Evolutionary conservation across 306 rosid species (phyloP), one percentile per base, ranked within the genome.

Genomic region (Castanea mollissima): DNA sequence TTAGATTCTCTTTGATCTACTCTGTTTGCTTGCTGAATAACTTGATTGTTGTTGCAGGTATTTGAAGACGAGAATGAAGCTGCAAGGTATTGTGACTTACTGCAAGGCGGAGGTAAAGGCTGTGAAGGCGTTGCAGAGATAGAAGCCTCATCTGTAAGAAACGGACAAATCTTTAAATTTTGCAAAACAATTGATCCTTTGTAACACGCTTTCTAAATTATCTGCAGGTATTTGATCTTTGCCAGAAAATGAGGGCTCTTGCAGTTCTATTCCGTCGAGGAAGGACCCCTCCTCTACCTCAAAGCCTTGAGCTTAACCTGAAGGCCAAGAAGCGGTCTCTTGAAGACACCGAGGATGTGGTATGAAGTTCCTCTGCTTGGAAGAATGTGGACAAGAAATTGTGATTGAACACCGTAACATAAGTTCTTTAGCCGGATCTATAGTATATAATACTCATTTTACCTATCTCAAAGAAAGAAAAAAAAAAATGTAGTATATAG

Each of bases 91-190:
- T 95, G 99, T 41, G 98, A 93, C 87, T 89, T 95, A 75, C 78
- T 95, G 84, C 86, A 95, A 89, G 98, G 99, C 60, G 98, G 97
- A 38, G 98, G 96, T 68, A 83, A 83, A 86, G 94, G 94, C 55
- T 95, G 99, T 68, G 99, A 95, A 87, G 99, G 99, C 44, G 97
- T 95, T 74, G 97, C 97, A 11, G 99, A 95, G 87, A 90, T 95
- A 68, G 98, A 95, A 73, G 99, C 99, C 74, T 95, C 99, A 76
- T 93, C 96, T 70, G 99, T 95, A 86, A 83, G 86, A 74, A 80
- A 64, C 76, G 46, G 9, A 75, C 16, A 71, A 76, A 35, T 38
- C 81, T 57, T 29, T n/a, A 57, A 73, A 77, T 57, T 41, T 76
- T 7, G 41, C 41, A 6, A 11, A 35, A 34, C 54, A 57, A 70